Conservation (phyloP, 2,329 filamentous ascomycete genomes). For the Diaporthe sp. region DNA sequence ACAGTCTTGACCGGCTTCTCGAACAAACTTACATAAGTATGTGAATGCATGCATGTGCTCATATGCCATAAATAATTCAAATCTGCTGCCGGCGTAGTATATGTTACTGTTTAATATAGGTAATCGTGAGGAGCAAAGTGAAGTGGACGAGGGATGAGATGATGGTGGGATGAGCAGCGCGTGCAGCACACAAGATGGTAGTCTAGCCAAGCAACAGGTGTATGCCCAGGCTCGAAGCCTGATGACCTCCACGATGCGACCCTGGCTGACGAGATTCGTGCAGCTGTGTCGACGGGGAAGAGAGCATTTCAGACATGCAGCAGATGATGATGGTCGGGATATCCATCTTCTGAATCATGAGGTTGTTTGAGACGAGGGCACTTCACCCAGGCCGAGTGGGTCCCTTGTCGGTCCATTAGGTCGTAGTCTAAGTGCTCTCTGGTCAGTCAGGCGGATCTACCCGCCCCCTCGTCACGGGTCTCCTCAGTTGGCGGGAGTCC, state of each 20-base stretch:
- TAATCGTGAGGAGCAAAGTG: too few species aligned
- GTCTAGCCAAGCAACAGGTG: neutral
- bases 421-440: neutral
- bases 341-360: neutral
- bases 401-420: neutral
- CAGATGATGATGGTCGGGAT: neutral
- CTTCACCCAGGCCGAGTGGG: neutral
- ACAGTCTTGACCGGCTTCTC: neutral
- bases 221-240: neutral
- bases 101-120: neutral
- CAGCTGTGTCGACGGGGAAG: neutral
- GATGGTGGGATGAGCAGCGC: neutral
- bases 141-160: neutral
- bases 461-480: conserved; percentile 27
- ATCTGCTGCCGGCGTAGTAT: neutral
- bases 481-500: neutral
- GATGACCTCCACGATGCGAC: neutral
- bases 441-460: conserved; percentile 29
- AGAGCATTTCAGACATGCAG: neutral
- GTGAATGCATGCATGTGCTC: neutral
- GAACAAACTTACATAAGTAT: too few species aligned
- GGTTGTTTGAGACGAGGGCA: neutral
- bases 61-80: neutral
- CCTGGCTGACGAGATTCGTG: neutral
- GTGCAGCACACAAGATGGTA: neutral